phyloP scores from a whole-genome alignment of 1,284 basidiomycete species.

The Trichosporon inkin region DNA sequence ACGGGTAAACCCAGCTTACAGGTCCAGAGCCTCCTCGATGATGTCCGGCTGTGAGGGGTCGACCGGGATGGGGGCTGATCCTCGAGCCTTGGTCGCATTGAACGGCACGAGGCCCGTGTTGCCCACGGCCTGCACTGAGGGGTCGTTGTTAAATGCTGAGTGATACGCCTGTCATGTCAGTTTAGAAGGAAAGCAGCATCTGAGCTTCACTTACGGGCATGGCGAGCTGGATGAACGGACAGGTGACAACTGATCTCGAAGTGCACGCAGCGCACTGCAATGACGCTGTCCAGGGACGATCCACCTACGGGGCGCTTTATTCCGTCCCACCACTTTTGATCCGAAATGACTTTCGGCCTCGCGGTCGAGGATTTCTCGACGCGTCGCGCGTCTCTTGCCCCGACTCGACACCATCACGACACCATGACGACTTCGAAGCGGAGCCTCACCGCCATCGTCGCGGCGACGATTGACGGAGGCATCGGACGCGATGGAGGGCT shows the following conservation, averaged over 20 bases:
- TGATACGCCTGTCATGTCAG: slow-evolving; percentile 75
- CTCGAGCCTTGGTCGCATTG: slow-evolving; percentile 70
- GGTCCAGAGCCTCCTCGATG: slow-evolving; percentile 91
- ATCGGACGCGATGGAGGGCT: slow-evolving; percentile 73
- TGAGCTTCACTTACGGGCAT: slow-evolving; percentile 27
- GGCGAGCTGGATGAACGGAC: slow-evolving; percentile 9
- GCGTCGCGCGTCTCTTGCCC: slow-evolving; percentile 2
- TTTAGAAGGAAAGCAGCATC: neutral
- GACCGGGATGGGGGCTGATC: slow-evolving; percentile 50
- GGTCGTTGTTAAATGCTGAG: slow-evolving; percentile 84
- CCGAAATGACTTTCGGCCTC: neutral
- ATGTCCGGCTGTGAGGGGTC: slow-evolving; percentile 80
- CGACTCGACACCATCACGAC: neutral
- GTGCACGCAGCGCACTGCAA: slow-evolving; percentile 6
- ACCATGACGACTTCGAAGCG: slow-evolving; percentile 8
- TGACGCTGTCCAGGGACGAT: slow-evolving; percentile 15
- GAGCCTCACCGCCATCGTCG: slow-evolving; percentile 80
- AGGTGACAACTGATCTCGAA: slow-evolving; percentile 5
- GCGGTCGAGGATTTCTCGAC: neutral
- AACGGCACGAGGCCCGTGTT: slow-evolving; percentile 90
- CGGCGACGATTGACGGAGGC: slow-evolving; percentile 79
- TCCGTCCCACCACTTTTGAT: neutral
- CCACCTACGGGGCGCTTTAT: slow-evolving; percentile 5
- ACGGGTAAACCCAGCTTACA: slow-evolving; percentile 48
- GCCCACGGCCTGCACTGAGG: slow-evolving; percentile 75